A percentile compares a stretch with the other conserved stretches of the same genome.
Evolutionary conservation across 371 early-diverging fungal species (phyloP).

Genomic region (Mortierella sp.): DNA sequence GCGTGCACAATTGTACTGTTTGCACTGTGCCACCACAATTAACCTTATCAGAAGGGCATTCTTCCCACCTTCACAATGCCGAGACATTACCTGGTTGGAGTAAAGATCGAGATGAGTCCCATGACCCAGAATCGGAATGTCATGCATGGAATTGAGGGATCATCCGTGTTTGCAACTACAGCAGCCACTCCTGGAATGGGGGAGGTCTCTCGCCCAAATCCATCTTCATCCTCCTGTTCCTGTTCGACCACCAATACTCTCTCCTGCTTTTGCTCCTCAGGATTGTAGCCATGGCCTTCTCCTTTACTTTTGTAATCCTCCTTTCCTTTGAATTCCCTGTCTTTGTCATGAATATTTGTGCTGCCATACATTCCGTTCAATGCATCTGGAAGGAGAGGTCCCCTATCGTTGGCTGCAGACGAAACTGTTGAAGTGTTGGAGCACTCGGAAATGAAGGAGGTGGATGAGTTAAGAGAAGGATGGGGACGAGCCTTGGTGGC

Average conservation of each 20-base stretch:
- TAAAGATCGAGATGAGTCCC: slow-evolving; percentile 71
- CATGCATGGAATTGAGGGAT: slow-evolving; percentile 71
- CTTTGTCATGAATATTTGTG: no score
- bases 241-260: not conserved
- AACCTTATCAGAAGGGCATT: not conserved
- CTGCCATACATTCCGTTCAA: no score
- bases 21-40: slow-evolving; percentile 7
- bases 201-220: slow-evolving; percentile 65
- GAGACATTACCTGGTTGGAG: slow-evolving; percentile 73
- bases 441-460: no score
- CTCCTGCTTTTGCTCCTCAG: not conserved
- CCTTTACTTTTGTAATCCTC: no score
- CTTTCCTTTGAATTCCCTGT: no score
- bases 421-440: no score
- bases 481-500: no score
- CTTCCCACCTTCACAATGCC: not conserved
- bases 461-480: no score
- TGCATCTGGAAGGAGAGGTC: no score
- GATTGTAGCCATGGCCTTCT: no score
- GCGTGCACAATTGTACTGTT: not conserved
- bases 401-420: no score
- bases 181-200: slow-evolving; percentile 79
- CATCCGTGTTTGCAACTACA: slow-evolving; percentile 71
- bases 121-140: slow-evolving; percentile 84
- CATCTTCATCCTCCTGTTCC: not conserved